Evolutionary conservation across 768 basidiomycete species (phyloP), one percentile per base, ranked within the genome.

Genomic region (Boletales sp.): DNA sequence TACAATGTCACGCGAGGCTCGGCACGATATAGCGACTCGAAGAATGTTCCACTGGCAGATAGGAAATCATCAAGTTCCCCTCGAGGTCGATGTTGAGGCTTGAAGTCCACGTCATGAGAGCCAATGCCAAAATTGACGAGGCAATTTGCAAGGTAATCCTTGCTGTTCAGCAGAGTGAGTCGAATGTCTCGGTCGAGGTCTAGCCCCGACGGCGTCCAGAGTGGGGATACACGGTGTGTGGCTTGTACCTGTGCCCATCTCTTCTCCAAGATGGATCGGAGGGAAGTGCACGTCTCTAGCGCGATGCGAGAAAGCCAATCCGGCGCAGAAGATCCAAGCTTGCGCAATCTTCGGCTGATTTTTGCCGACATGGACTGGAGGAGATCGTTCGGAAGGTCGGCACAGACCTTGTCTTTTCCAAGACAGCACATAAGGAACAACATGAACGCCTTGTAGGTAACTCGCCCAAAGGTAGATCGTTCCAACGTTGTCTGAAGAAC

Each of bases 401-500:
- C 12, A 11, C 15, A n/a, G 7, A 48, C 8, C 11, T 46, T 49
- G 14, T 53, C 44, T 8, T 48, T 37, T 0, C 60, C 48, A 30
- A 70, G 32, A 13, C 37, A 5, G 19, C 59, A 41, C 55, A 66
- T 53, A 50, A 70, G 60, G 47, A 63, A 71, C 0, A 67, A n/a
- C 38, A 70, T 65, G 54, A 72, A 72, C 5, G 28, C 42, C 37
- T 72, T 72, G 59, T 72, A 72, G 5, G 56, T 37, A 8, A 19
- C 36, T 5, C 25, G 41, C 7, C 56, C 59, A 8, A 47, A 15
- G 31, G 19, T 39, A 39, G 57, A 56, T 34, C 51, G 57, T 21
- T 45, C 53, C 25, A 71, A 57, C 0, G 71, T 66, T 0, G 68
- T 74, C 56, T 79, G 77, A 21, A 78, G 53, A 1, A 69, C 67